Evolutionary conservation across 345 rosid genomes (phyloP), one percentile per base, ranked within the genome.

Genomic region (Lumnitzera littorea): DNA sequence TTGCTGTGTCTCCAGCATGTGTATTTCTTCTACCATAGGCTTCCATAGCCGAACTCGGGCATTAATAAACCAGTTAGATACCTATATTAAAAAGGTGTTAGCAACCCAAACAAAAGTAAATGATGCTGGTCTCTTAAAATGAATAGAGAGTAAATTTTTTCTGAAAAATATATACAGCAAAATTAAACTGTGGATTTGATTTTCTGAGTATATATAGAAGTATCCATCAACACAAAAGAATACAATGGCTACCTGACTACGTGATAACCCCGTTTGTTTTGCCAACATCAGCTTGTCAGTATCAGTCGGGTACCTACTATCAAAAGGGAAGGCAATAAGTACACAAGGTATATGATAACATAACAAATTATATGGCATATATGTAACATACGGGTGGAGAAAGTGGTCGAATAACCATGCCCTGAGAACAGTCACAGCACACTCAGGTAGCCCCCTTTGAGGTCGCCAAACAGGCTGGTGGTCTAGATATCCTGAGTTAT

Each of bases 1-100:
- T 81, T 87, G 86, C 57, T 84, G 76, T 15, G 83, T 84, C 62
- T 90, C 97, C 24, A 90, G 74, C 77, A 24, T 83, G 73, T 87
- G 95, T 55, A 90, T 87, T 76, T 90, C 97, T 74, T 90, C 97
- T 51, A 90, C 97, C 97, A 90, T 87, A 9, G 97, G 97, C 77
- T 90, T 90, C 97, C 97, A 90, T 58, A 90, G 82, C 83, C 97
- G 78, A 56, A 90, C 97, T 67, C 97, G 71, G n/a, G 97, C 97
- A 74, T 87, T 87, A 49, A 90, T 90, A 68, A 90, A 90, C 95
- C 97, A 90, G 56, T 90, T 90, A 0, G 97, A 90, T 53, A 89
- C 96, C 96, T 89, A 70, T 60, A 11, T 47, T 16, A 11, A 17
- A 53, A 8, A 2, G 51, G 17, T 13, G 27, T 50, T 48, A 12